phyloP scores from a whole-genome alignment of 208 protist species.

The Trypanosomatidae sp. region DNA sequence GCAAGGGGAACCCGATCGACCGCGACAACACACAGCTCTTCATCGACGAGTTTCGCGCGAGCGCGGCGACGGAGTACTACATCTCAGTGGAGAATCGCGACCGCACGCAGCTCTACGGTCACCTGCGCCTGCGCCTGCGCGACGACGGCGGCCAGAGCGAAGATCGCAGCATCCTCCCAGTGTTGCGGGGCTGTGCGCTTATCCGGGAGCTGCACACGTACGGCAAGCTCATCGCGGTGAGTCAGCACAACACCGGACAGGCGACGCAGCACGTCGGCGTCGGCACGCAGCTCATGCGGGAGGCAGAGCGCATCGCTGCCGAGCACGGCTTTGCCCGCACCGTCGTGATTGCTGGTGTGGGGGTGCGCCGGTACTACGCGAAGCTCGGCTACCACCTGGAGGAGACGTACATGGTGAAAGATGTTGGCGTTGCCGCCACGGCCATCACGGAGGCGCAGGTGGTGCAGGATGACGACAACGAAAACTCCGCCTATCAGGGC shows the following conservation, averaged over 20 bases:
- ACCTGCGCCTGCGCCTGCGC: conserved; percentile 83
- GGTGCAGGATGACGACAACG: conserved; percentile 81
- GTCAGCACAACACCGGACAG: conserved; percentile 73
- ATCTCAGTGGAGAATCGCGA: conserved; percentile 81
- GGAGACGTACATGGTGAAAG: conserved; percentile 92
- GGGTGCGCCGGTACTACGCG: conserved; percentile 98
- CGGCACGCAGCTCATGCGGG: conserved; percentile 97
- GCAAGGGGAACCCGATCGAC: conserved; percentile 77
- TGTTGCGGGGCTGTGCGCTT: conserved; percentile 91
- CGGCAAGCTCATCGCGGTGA: conserved; percentile 80
- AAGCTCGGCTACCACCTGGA: too few species aligned
- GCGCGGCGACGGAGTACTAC: conserved; percentile 82
- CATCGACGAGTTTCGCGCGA: conserved; percentile 76
- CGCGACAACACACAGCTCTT: conserved; percentile 63
- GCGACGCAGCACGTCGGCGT: conserved; percentile 98
- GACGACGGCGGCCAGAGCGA: conserved; percentile 50
- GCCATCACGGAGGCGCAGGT: conserved; percentile 80
- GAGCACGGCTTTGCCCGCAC: too few species aligned
- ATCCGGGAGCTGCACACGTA: conserved; percentile 99
- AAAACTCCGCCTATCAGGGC: conserved; percentile 34
- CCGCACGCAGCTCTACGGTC: conserved; percentile 86
- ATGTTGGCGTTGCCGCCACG: too few species aligned
- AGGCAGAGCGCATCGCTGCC: conserved; percentile 98
- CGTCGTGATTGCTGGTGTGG: conserved; percentile 97
- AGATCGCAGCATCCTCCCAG: conserved; percentile 73